phyloP scores from a whole-genome alignment of 2,329 filamentous ascomycete genomes.

The Orbilia oligospora region DNA sequence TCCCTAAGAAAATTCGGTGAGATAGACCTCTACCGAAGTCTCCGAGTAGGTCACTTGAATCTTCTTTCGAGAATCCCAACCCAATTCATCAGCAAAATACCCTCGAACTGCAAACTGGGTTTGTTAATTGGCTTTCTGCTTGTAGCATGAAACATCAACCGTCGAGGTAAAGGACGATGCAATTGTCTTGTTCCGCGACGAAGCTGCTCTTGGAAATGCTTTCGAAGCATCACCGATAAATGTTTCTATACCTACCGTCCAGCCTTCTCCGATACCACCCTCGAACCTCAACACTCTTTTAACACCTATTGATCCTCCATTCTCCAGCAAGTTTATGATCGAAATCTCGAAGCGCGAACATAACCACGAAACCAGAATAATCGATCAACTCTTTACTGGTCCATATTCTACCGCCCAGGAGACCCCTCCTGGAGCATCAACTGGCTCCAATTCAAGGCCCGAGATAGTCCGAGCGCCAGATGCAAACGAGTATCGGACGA shows the following conservation, averaged over 20 bases:
- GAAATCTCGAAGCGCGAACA: conserved; percentile 40
- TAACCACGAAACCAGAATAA: conserved; percentile 47
- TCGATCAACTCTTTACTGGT: conserved; percentile 41
- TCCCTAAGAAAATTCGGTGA: conserved; percentile 54
- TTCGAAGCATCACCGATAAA: conserved; percentile 41
- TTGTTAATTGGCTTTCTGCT: neutral
- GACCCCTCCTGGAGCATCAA: conserved; percentile 45
- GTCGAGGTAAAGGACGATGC: conserved; percentile 47
- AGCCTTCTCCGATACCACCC: conserved; percentile 36
- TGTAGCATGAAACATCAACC: conserved; percentile 43
- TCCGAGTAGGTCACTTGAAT: conserved; percentile 33
- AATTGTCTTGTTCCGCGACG: conserved; percentile 46
- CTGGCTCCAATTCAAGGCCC: conserved; percentile 4
- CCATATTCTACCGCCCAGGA: conserved; percentile 32
- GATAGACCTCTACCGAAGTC: conserved; percentile 48
- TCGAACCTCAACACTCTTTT: neutral
- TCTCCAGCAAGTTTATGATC: conserved; percentile 19
- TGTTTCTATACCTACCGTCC: conserved; percentile 30
- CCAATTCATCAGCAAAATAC: neutral
- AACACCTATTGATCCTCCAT: neutral
- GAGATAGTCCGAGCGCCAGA: conserved; percentile 7
- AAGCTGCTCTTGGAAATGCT: conserved; percentile 21
- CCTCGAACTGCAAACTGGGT: neutral
- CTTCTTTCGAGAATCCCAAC: too few relatives aligned
- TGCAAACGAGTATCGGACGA: conserved; percentile 22